A percentile compares a stretch with the other conserved stretches of the same genome.
Evolutionary conservation across 108 stramenopile genomes (phyloP).

Genomic region (Nitzschia sp.): DNA sequence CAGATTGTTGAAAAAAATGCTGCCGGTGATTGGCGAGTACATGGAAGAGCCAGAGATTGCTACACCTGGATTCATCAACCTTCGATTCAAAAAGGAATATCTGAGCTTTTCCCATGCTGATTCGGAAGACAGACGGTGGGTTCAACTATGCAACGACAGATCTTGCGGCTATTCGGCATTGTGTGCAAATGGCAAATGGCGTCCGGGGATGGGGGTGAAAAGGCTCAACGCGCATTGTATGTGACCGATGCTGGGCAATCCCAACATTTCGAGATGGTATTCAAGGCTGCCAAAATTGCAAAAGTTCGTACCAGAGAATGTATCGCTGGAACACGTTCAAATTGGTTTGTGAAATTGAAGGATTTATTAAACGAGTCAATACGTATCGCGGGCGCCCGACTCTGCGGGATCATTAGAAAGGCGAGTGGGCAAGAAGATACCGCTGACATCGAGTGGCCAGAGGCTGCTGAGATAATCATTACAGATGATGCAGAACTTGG

Average conservation of each 20-base stretch:
- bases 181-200: constrained; percentile 67
- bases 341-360: constrained; percentile 96
- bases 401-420: constrained; percentile 94
- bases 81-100: constrained; percentile 76
- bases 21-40: constrained; percentile 52
- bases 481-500: constrained; percentile 85
- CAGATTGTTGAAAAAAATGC: constrained; percentile 69
- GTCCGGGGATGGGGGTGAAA: constrained; percentile 63
- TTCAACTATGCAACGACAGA: constrained; percentile 99
- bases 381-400: constrained; percentile 87
- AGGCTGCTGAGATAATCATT: constrained; percentile 69
- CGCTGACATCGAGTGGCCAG: constrained; percentile 62
- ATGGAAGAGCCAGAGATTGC: constrained; percentile 90
- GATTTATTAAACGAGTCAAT: constrained; percentile 96
- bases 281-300: constrained; percentile 85
- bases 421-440: constrained; percentile 73
- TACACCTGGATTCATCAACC: constrained; percentile 94
- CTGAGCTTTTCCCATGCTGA: constrained; percentile 89
- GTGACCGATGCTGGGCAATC: constrained; percentile 97
- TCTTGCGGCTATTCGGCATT: constrained; percentile 93
- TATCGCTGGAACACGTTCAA: too few species aligned
- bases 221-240: constrained; percentile 87
- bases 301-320: constrained; percentile 97
- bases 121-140: constrained; percentile 97
- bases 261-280: constrained; percentile 94